Percentiles rank a stretch among this genome's conserved stretches.
phyloP scores from a whole-genome alignment of 768 basidiomycete species.

The Lyophyllum semitale region DNA sequence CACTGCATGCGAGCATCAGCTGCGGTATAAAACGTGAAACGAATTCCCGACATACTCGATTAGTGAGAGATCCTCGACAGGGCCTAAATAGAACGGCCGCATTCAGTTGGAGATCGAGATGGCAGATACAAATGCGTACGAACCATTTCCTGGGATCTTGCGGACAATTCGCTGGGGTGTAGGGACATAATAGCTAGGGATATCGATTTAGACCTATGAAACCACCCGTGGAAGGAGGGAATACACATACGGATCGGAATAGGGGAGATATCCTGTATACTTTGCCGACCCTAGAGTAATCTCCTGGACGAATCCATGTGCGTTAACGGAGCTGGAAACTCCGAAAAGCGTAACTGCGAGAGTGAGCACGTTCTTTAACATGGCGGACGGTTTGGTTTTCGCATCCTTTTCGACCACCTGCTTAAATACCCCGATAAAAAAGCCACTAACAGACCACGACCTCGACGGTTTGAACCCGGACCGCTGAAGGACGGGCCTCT shows the following conservation, averaged over 20 bases:
- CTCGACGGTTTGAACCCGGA: neutral
- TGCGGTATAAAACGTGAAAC: neutral
- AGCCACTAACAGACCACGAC: neutral
- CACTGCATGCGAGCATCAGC: slow-evolving; percentile 14
- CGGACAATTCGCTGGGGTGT: slow-evolving; percentile 40
- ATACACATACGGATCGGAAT: slow-evolving; percentile 32
- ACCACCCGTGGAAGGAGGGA: neutral
- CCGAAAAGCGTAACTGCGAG: slow-evolving; percentile 12
- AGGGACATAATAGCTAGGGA: slow-evolving; percentile 31
- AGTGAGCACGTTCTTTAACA: slow-evolving; percentile 5
- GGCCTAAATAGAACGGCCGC: slow-evolving; percentile 18
- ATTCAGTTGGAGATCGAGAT: neutral
- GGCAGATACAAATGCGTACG: neutral
- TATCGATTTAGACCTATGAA: neutral
- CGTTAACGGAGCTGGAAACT: slow-evolving; percentile 18
- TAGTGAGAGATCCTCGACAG: slow-evolving; percentile 36
- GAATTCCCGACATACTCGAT: slow-evolving; percentile 28
- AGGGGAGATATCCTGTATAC: slow-evolving; percentile 38
- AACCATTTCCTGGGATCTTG: slow-evolving; percentile 35
- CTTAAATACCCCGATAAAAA: neutral
- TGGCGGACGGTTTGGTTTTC: neutral
- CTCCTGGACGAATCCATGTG: slow-evolving; percentile 41
- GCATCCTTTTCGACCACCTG: neutral
- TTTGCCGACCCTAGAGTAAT: slow-evolving; percentile 32
- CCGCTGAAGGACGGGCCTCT: neutral